A percentile compares a stretch with the other conserved stretches of the same genome.
Conservation (phyloP, 1,139 yeast species). For the Yueomyces sp. region DNA sequence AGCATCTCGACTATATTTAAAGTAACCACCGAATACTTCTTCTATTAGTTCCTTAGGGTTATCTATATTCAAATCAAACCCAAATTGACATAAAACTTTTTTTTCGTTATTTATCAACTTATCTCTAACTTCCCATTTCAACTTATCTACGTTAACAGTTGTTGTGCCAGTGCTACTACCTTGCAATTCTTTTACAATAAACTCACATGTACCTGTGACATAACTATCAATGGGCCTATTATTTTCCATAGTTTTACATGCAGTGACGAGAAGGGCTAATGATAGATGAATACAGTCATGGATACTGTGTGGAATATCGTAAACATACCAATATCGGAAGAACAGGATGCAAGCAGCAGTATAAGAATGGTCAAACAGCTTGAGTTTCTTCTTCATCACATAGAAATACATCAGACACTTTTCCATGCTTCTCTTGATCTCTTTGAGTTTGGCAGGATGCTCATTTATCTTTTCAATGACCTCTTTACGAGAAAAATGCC, state of each 20-base stretch:
- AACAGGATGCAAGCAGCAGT: conserved; percentile 24
- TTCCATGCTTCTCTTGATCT: conserved; percentile 21
- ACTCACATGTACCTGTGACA: conserved; percentile 23
- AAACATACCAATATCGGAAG: conserved; percentile 23
- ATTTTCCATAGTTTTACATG: conserved; percentile 25
- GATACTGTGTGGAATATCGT: conserved; percentile 17
- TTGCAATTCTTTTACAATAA: conserved; percentile 14
- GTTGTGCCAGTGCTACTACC: conserved; percentile 11
- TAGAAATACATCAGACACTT: conserved; percentile 23
- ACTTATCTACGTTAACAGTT: conserved; percentile 21
- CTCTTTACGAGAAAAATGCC: conserved; percentile 21
- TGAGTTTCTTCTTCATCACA: conserved; percentile 21
- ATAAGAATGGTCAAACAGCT: conserved; percentile 24
- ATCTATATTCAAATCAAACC: conserved; percentile 23
- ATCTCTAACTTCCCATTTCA: conserved; percentile 26
- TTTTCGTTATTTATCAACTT: conserved; percentile 22
- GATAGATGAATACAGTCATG: conserved; percentile 20
- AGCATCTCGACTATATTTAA: conserved; percentile 21
- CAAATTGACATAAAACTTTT: conserved; percentile 19
- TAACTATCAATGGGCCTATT: conserved; percentile 25
- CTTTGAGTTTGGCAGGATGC: conserved; percentile 11
- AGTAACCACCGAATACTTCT: conserved; percentile 23
- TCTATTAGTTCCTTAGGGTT: conserved; percentile 25
- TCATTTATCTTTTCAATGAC: conserved; percentile 19
- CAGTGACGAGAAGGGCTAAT: conserved; percentile 24